Evolutionary conservation across 163 green algal species (phyloP), one percentile per base, ranked within the genome.

Genomic region (Scenedesmus sp.): DNA sequence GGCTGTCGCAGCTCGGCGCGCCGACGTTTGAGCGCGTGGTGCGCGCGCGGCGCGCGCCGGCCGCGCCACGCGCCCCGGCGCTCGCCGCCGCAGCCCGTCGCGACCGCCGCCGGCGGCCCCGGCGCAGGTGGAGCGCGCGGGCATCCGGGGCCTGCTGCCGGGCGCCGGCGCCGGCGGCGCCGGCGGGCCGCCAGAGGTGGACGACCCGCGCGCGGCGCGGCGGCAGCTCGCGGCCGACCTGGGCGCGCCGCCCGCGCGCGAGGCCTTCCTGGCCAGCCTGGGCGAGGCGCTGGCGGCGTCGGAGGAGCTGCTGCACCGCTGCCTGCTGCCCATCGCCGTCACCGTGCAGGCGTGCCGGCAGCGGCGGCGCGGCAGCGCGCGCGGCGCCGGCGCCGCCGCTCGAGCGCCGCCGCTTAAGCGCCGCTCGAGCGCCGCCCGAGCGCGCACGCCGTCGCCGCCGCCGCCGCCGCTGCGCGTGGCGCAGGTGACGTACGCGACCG

Each of bases 201-300:
- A 74, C 3, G 71, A 85, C 70, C 77, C 58, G 14, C 56, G 77
- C 31, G 22, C 66, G 42, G 57, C 60, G 6, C 54, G 73, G 45
- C 36, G 75, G 24, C 47, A 83, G 48, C 75, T 86, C 51, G 67
- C 75, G 65, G 63, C n/a, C 10, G 65, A 71, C 9, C 75, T 86
- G 45, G 47, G 26, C 14, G 45, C 29, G 31, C n/a, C 22, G 48
- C n/a, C 42, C 34, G 60, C 44, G 7, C 72, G 44, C 4, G 72
- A 76, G 17, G 29, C 39, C 0, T 82, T 82, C 28, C 4, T 76
- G 2, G 15, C 22, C 53, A 75, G 75, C 26, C 54, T 82, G 28
- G 45, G 51, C 53, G 64, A 79, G 57, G 78, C 78, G 34, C 10
- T 77, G 39, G 26, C 45, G 29, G 26, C 45, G 29, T 48, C 64